phyloP scores from a whole-genome alignment of 257 asterid genomes.

The Solanum medicagineum region DNA sequence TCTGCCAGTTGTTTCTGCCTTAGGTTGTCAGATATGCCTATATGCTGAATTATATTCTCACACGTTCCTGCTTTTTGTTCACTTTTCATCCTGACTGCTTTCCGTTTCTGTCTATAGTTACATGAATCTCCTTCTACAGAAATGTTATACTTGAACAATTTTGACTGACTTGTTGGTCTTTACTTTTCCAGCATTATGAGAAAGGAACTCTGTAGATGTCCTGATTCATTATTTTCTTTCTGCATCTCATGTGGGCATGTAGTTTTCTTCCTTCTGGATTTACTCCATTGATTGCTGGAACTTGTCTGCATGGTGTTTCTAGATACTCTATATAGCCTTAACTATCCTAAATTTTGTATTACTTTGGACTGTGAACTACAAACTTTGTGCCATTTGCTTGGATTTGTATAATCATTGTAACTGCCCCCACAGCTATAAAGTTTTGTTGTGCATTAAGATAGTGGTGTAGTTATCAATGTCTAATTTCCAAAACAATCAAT shows the following conservation, averaged over 20 bases:
- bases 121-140: background rate
- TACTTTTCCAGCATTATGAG: background rate
- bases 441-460: background rate
- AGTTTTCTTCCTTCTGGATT: background rate
- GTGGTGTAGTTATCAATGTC: background rate
- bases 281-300: background rate
- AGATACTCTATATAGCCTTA: background rate
- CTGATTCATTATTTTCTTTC: background rate
- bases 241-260: background rate
- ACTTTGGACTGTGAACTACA: background rate
- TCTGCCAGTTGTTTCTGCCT: background rate
- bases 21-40: background rate
- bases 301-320: background rate
- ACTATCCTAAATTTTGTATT: background rate
- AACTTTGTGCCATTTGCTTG: background rate
- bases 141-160: background rate
- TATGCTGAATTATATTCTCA: background rate
- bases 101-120: background rate
- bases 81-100: background rate
- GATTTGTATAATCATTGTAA: background rate
- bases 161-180: background rate
- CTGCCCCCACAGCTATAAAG: background rate
- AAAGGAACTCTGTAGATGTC: background rate
- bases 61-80: background rate
- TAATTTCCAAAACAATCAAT: background rate